A percentile compares a stretch with the other conserved stretches of the same genome.
These are phyloP conservation scores for Gracilaria caudata DNA, from an alignment of 23 red algal genomes.

Conservation along the genomic window DNA sequence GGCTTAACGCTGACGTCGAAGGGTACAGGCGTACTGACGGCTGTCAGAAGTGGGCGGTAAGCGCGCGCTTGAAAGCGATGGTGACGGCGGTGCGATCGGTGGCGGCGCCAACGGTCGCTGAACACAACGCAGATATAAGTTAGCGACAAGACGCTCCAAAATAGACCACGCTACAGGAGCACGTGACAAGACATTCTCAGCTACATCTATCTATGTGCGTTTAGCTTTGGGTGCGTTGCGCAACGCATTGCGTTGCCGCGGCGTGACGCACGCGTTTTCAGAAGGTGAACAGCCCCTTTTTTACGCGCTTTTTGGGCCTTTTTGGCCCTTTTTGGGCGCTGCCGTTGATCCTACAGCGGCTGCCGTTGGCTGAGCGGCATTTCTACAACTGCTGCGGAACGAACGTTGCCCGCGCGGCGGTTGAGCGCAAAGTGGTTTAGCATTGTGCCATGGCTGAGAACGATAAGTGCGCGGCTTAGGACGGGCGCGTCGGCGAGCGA, in stretches of 20 bases:
- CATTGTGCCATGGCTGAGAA: background rate
- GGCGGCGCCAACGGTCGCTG: background rate
- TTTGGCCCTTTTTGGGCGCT: background rate
- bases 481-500: background rate
- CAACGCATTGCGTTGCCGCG: too few relatives aligned
- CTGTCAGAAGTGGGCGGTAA: background rate
- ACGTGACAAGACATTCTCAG: conserved; percentile 1
- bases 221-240: background rate
- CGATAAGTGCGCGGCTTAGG: background rate
- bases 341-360: conserved; percentile 10
- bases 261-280: background rate
- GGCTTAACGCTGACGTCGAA: background rate
- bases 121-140: background rate
- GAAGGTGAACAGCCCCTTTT: background rate
- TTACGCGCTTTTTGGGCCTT: background rate
- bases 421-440: background rate
- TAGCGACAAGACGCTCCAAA: background rate
- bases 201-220: background rate
- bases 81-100: background rate
- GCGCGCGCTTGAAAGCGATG: too few relatives aligned
- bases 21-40: too few relatives aligned
- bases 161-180: background rate
- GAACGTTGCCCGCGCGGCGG: background rate
- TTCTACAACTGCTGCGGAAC: background rate
- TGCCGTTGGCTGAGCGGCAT: background rate